Base-by-base conservation (phyloP, 116 monocot genomes). In the Posidonia oceanica region DNA sequence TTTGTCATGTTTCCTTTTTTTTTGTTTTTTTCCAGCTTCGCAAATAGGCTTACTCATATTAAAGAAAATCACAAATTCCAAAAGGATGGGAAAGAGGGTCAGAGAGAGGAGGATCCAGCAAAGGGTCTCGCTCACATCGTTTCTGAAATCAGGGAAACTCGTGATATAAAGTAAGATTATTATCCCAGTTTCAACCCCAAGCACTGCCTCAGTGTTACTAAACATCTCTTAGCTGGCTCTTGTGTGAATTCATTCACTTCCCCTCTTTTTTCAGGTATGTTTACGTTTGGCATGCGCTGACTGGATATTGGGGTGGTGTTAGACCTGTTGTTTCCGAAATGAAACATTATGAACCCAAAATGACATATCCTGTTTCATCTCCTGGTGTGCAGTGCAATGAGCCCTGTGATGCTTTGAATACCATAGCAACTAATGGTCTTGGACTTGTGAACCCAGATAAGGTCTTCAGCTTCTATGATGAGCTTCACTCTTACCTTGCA, bases 271-370 rank as follows among this genome's bases (percentile, higher is more conserved):
- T 48, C 75, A 90, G 90, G 22, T 84, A 84, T 74, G 80, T 83
- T 40, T 91, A 84, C 72, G 82, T 87, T 52, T 91, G 86, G 84
- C 91, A 86, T 60, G 87, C 91, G n/a, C 82, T 91, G 17, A 79
- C 80, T 22, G 91, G 91, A 3, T 87, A 87, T 76, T 91, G 91
- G 91, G 87, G 91, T 72, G 87, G 91, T 54, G 84, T 87, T 55
- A 80, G 75, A 37, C 91, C 87, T 3, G 82, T 76, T 36, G 69
- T 71, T 22, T 21, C 69, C 10, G 85, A 54, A 56, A 87, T 91
- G 84, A 82, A 91, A 42, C 80, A 83, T 56, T 91, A 87, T 52
- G 79, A 75, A 67, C 72, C 87, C 0, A 83, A 79, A 59, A 69
- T 91, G 63, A 36, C 81, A 23, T 85, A 75, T 60, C 91, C 91